Evolutionary conservation across 78 protist species (phyloP), one percentile per base, ranked within the genome.

Genomic region (Andalucia godoyi): DNA sequence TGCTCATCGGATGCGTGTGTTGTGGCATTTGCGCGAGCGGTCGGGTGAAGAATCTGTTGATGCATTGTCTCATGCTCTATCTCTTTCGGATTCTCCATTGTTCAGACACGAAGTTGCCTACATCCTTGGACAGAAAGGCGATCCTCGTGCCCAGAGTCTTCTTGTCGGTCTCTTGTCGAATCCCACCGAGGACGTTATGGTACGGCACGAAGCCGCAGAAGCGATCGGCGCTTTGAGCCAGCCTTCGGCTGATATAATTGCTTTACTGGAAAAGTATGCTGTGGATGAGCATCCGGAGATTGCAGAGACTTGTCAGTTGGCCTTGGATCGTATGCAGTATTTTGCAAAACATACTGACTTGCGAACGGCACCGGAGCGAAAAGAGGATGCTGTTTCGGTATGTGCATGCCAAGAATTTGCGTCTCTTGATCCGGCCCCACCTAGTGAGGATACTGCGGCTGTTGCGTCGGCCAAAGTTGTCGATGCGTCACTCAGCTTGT

Each of bases 91-190:
- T 6, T 53, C 70, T 2, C 83, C 61, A 10, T 64, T 81, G 42
- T 70, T 81, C 50, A 55, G 53, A 34, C 87, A 81, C 75, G 87
- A 81, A 63, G 29, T 49, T 34, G 68, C 72, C 1, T 81, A 74
- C 66, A 3, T 2, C 25, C 40, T 81, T 17, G 87, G 87, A 1
- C 87, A 81, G 72, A 38, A 66, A 50, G 66, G 72, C 34, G 51
- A 58, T 2, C 33, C 0, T 33, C 7, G 1, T 8, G 69, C 79
- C 4, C 2, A 64, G 1, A 51, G 29, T 0, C 3, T 13, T 2
- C 57, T 81, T 25, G 0, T 10, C 9, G 8, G 4, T 2, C 51
- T 81, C 10, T 41, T 81, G 5, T 32, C 27, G 49, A 50, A 66
- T 25, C 2, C 4, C 2, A 30, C 12, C 34, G 70, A 73, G 59